These are phyloP conservation scores for Cryptosporidium parvum DNA, from an alignment of 169 alveolate genomes.

Conservation along the genomic window DNA sequence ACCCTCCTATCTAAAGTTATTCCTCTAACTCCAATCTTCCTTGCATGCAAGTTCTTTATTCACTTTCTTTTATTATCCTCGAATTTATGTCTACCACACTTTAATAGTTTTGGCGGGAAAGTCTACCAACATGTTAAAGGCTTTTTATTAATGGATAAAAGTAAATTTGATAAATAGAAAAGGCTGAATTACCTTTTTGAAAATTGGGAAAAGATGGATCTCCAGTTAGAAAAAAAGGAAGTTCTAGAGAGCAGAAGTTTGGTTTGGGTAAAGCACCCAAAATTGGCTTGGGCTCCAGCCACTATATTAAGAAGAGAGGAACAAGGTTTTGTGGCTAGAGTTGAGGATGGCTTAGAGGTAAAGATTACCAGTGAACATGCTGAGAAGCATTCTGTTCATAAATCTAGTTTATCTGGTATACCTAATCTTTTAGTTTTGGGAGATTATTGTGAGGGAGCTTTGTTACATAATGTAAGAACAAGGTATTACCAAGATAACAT, in stretches of 20 bases:
- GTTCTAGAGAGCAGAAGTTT: constrained; percentile 34
- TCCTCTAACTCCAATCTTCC: background rate
- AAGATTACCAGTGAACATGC: constrained; percentile 42
- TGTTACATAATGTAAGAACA: constrained; percentile 85
- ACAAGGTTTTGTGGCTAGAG: constrained; percentile 36
- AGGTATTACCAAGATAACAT: constrained; percentile 83
- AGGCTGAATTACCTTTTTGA: constrained; percentile 9
- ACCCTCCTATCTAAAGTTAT: no score
- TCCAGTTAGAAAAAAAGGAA: constrained; percentile 43
- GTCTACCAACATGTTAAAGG: constrained; percentile 19
- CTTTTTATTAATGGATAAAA: background rate
- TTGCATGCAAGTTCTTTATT: background rate
- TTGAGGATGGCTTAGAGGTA: constrained; percentile 66
- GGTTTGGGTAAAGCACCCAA: constrained; percentile 71
- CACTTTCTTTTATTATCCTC: constrained; percentile 12
- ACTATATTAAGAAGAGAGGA: constrained; percentile 25
- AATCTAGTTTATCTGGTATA: constrained; percentile 81
- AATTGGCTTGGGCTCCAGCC: constrained; percentile 75
- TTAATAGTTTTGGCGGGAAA: constrained; percentile 50
- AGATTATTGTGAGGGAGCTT: constrained; percentile 88
- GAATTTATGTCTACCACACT: constrained; percentile 72
- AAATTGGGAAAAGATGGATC: constrained; percentile 27
- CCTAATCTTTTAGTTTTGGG: constrained; percentile 85
- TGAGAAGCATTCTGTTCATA: constrained; percentile 48
- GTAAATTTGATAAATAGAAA: background rate